A percentile compares a stretch with the other conserved stretches of the same genome.
Evolutionary conservation across 768 basidiomycete species (phyloP).

Genomic region (Crucibulum laeve): DNA sequence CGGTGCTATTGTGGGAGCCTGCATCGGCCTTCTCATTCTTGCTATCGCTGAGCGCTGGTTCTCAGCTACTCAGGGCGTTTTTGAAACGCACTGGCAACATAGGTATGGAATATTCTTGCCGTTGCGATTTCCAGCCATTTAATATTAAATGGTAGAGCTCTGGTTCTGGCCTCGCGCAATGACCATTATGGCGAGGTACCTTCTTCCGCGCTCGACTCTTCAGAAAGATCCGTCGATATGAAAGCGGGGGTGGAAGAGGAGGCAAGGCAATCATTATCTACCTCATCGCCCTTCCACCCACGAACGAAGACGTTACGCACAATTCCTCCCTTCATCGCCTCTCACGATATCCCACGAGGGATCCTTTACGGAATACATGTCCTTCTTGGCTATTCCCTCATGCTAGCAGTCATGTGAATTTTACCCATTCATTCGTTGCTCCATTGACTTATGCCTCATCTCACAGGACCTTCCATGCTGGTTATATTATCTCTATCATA

Average conservation of each 20-base stretch:
- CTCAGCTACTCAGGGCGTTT: conserved; percentile 45
- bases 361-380: conserved; percentile 59
- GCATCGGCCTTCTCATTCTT: conserved; percentile 64
- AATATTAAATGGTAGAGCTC: neutral
- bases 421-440: neutral
- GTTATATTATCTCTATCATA: conserved; percentile 70
- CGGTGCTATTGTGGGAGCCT: conserved; percentile 73
- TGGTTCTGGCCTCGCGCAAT: neutral
- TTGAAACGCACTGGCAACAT: conserved; percentile 54
- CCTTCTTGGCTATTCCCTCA: conserved; percentile 62
- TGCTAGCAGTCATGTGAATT: conserved; percentile 79
- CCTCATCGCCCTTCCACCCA: neutral
- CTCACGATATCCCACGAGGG: conserved; percentile 71
- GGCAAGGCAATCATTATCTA: neutral
- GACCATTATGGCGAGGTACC: no score
- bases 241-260: neutral
- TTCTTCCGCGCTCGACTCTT: neutral
- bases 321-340: conserved; percentile 58
- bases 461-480: conserved; percentile 78
- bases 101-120: conserved; percentile 34
- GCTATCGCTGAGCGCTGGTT: conserved; percentile 71
- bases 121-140: neutral
- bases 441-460: conserved; percentile 3
- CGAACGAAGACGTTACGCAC: conserved; percentile 19
- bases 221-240: conserved; percentile 7